Percentiles rank a stretch among this genome's conserved stretches.
phyloP scores from a whole-genome alignment of 768 basidiomycete species.

The Lepiota venenata region DNA sequence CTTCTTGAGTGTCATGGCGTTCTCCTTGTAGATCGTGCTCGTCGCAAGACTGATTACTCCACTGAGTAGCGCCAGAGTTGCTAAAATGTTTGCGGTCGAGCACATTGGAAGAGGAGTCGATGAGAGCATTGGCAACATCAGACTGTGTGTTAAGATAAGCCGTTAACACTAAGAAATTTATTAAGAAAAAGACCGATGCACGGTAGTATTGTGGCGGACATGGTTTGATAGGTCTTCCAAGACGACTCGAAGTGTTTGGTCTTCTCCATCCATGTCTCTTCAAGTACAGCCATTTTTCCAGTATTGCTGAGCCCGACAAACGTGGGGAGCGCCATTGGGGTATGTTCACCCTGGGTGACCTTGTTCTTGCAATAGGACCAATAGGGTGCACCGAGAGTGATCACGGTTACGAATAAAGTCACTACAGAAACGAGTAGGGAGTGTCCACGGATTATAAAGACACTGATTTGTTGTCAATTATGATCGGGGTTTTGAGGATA shows the following conservation, averaged over 20 bases:
- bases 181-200: neutral
- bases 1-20: too few relatives aligned
- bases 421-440: too few relatives aligned
- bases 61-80: neutral
- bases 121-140: neutral
- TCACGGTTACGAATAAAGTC: neutral
- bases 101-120: neutral
- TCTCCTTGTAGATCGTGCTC: too few relatives aligned
- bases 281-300: too few relatives aligned
- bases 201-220: neutral
- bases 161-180: too few relatives aligned
- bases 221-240: neutral
- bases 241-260: neutral
- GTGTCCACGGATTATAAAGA: too few relatives aligned
- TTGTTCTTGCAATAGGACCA: neutral
- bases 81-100: neutral
- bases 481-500: too few relatives aligned
- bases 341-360: too few relatives aligned
- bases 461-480: too few relatives aligned
- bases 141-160: neutral
- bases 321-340: too few relatives aligned
- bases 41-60: neutral
- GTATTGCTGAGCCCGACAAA: too few relatives aligned
- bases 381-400: neutral
- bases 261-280: neutral